Conservation (phyloP, 2,329 filamentous ascomycete species). For the Epichloe typhina region DNA sequence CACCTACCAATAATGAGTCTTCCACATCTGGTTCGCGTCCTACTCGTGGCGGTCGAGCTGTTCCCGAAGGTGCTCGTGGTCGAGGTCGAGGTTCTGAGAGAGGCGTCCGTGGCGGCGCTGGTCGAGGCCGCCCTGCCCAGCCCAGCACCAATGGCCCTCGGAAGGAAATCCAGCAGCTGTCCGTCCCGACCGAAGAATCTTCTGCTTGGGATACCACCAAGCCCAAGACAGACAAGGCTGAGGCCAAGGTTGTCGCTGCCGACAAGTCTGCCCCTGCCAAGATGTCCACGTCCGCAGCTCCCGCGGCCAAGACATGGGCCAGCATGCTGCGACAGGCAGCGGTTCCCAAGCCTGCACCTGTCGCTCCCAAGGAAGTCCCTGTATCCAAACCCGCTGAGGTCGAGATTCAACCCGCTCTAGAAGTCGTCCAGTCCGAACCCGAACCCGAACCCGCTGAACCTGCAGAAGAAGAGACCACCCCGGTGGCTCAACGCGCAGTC, state of each 20-base stretch:
- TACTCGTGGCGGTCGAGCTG: constrained; percentile 47
- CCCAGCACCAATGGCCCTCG: constrained; percentile 47
- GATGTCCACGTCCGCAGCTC: constrained; percentile 24
- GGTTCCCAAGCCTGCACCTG: constrained; percentile 38
- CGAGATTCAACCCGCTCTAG: constrained; percentile 24
- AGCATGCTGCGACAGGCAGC: constrained; percentile 57
- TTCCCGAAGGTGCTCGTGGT: constrained; percentile 48
- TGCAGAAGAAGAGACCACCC: constrained; percentile 22
- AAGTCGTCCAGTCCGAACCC: constrained; percentile 21
- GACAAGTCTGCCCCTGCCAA: constrained; percentile 23
- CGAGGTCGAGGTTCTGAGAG: constrained; percentile 47
- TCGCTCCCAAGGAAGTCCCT: constrained; percentile 6
- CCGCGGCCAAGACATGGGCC: constrained; percentile 53
- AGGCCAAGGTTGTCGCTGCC: constrained; percentile 20
- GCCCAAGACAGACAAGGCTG: constrained; percentile 19
- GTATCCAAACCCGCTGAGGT: constrained; percentile 27
- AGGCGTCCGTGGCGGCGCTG: constrained; percentile 37
- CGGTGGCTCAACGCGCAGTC: constrained; percentile 19
- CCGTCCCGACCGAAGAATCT: constrained; percentile 59
- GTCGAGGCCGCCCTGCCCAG: constrained; percentile 50
- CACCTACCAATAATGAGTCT: constrained; percentile 35
- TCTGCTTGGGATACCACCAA: constrained; percentile 32
- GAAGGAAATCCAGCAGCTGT: constrained; percentile 40
- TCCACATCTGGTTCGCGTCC: constrained; percentile 31
- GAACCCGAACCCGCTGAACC: constrained; percentile 24